These are phyloP conservation scores for Colletotrichum sp. DNA, from an alignment of 2,329 filamentous ascomycete genomes.

Conservation along the genomic window DNA sequence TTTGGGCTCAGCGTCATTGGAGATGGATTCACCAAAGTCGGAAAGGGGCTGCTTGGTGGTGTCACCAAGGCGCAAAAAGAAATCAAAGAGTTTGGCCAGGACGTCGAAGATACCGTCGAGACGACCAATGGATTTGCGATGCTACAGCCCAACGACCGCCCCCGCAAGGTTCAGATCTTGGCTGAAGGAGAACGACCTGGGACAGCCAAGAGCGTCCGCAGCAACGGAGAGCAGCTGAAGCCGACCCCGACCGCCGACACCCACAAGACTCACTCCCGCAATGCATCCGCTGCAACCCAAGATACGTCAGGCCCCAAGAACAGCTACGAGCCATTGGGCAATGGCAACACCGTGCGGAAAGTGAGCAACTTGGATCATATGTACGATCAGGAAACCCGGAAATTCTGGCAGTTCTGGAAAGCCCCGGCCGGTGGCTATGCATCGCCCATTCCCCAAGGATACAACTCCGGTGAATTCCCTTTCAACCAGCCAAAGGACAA, in stretches of 20 bases:
- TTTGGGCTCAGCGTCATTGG: constrained; percentile 38
- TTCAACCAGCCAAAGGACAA: constrained; percentile 46
- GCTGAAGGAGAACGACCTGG: constrained; percentile 34
- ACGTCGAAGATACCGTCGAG: constrained; percentile 57
- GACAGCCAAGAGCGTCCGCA: neutral
- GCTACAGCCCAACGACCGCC: constrained; percentile 26
- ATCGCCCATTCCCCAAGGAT: constrained; percentile 65
- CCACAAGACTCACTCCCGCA: constrained; percentile 39
- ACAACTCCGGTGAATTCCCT: constrained; percentile 48
- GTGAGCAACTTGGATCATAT: constrained; percentile 54
- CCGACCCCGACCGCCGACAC: constrained; percentile 34
- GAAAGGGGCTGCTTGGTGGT: constrained; percentile 32
- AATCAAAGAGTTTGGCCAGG: constrained; percentile 52
- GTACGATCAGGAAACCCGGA: constrained; percentile 47
- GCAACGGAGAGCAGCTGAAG: neutral
- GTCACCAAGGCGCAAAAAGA: constrained; percentile 49
- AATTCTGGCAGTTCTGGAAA: constrained; percentile 71
- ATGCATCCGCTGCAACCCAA: constrained; percentile 41
- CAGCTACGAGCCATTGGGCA: constrained; percentile 32
- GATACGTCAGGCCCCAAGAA: constrained; percentile 38
- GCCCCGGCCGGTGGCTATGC: constrained; percentile 65
- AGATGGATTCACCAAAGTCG: constrained; percentile 53
- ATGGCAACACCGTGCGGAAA: constrained; percentile 59
- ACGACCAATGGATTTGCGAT: constrained; percentile 58
- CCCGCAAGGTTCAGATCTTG: constrained; percentile 33